Percentiles rank a stretch among this genome's conserved stretches.
Evolutionary conservation across 1,284 basidiomycete genomes (phyloP).

Genomic region (Sphaerobolus stellatus): DNA sequence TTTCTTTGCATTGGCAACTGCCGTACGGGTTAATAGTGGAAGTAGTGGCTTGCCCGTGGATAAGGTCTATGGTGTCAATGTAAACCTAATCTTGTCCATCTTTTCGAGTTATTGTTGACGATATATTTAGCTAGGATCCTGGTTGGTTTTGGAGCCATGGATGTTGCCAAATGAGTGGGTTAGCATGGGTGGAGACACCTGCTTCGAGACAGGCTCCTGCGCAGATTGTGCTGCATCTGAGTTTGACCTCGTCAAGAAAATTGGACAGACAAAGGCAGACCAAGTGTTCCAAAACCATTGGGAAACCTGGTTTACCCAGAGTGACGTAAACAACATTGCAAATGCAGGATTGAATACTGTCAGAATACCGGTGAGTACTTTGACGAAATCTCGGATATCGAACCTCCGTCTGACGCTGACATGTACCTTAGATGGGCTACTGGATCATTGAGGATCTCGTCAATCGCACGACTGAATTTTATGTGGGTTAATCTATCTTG

Average conservation of each 20-base stretch:
- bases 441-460: conserved; percentile 78
- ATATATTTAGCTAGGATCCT: conserved; percentile 45
- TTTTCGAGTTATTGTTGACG: conserved; percentile 6
- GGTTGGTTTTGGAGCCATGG: conserved; percentile 58
- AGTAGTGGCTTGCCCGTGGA: conserved; percentile 6
- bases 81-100: conserved; percentile 4
- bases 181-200: conserved; percentile 61
- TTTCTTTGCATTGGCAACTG: background rate
- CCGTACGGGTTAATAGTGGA: background rate
- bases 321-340: conserved; percentile 54
- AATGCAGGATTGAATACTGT: conserved; percentile 67
- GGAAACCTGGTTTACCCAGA: conserved; percentile 71
- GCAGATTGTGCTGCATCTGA: conserved; percentile 1
- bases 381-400: background rate
- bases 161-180: conserved; percentile 71
- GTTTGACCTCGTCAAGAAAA: conserved; percentile 32
- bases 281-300: conserved; percentile 62
- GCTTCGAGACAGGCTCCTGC: conserved; percentile 16
- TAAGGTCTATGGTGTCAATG: conserved; percentile 67
- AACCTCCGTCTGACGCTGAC: background rate
- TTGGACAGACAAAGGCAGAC: conserved; percentile 60
- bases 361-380: conserved; percentile 60
- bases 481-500: conserved; percentile 19
- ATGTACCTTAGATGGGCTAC: conserved; percentile 59
- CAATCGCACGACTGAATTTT: conserved; percentile 57